Evolutionary conservation across 106 monocot species (phyloP).

Genomic region (Dendrobium huoshanense): DNA sequence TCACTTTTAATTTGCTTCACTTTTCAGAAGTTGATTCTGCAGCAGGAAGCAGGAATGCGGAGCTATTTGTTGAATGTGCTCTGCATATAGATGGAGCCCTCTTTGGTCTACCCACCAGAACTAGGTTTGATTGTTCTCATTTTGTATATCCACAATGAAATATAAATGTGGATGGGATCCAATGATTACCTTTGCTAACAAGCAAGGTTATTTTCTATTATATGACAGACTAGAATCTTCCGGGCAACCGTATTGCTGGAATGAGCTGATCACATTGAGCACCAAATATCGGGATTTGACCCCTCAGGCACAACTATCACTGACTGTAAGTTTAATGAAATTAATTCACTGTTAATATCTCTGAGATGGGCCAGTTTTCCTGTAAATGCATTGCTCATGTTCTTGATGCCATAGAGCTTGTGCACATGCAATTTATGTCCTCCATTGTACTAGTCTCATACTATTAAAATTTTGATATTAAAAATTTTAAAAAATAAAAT

Average conservation of each 20-base stretch:
- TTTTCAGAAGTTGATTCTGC: conserved; percentile 20
- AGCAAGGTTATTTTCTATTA: neutral
- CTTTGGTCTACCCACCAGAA: conserved; percentile 67
- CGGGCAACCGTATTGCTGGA: conserved; percentile 73
- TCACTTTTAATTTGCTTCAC: neutral
- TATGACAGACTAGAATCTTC: conserved; percentile 76
- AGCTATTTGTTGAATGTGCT: conserved; percentile 79
- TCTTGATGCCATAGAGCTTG: neutral
- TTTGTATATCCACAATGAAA: neutral
- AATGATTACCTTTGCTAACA: neutral
- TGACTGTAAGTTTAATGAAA: conserved; percentile 53
- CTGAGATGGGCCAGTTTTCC: neutral
- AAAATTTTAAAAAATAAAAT: neutral
- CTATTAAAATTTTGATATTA: neutral
- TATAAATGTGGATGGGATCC: neutral
- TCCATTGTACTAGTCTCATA: neutral
- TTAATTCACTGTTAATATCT: neutral
- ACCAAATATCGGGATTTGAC: conserved; percentile 95
- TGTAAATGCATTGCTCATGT: neutral
- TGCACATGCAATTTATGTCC: neutral
- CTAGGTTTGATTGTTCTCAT: conserved; percentile 33
- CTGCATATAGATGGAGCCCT: conserved; percentile 74
- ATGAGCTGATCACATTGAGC: conserved; percentile 76
- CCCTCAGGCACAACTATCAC: conserved; percentile 67
- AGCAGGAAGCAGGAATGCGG: conserved; percentile 24